These are phyloP conservation scores for Gynochthodes officinalis DNA, from an alignment of 257 asterid species.

Conservation along the genomic window DNA sequence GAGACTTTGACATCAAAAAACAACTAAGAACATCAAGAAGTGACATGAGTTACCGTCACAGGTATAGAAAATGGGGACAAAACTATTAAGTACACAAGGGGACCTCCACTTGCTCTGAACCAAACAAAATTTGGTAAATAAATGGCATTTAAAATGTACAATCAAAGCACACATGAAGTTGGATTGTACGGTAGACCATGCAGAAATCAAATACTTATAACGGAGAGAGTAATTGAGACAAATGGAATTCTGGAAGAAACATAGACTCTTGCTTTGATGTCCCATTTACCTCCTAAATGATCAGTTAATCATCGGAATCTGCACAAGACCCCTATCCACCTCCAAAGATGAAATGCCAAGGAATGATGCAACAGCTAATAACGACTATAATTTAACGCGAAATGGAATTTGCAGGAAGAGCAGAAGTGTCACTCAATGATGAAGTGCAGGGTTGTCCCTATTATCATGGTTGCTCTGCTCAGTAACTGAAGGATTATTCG, in stretches of 20 bases:
- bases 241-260: background rate
- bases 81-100: background rate
- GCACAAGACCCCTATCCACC: slow-evolving; percentile 28
- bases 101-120: background rate
- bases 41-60: background rate
- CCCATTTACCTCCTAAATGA: slow-evolving; percentile 20
- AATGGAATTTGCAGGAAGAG: slow-evolving; percentile 47
- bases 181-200: background rate
- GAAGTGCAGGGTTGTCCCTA: slow-evolving; percentile 28
- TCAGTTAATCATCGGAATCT: slow-evolving; percentile 6
- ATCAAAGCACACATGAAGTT: background rate
- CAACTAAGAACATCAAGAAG: background rate
- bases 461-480: slow-evolving; percentile 37
- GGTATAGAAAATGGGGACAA: background rate
- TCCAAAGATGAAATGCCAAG: slow-evolving; percentile 67
- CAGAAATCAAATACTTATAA: too few relatives aligned
- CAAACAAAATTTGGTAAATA: background rate
- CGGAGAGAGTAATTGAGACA: background rate
- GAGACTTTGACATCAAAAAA: background rate
- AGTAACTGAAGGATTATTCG: slow-evolving; percentile 34
- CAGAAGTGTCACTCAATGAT: slow-evolving; percentile 32
- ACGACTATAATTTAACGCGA: slow-evolving; percentile 30
- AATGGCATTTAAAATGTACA: background rate
- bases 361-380: slow-evolving; percentile 33
- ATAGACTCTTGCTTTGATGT: background rate